A percentile compares a stretch with the other conserved stretches of the same genome.
Conservation (phyloP, 768 basidiomycete species). For the Boletellus sp. region DNA sequence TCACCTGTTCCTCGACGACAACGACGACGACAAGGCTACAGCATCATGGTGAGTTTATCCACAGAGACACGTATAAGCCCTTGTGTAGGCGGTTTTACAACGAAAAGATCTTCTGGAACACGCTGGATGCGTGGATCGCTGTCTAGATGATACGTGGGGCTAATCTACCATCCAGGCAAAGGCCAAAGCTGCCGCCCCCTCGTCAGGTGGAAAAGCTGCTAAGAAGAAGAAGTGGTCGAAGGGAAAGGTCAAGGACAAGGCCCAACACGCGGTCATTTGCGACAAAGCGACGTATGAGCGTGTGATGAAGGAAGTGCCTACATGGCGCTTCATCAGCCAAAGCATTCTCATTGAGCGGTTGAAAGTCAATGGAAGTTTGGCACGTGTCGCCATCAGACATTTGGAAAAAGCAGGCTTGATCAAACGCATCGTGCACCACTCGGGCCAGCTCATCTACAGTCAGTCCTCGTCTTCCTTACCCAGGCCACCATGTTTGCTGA, state of each 20-base stretch:
- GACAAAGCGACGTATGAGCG: constrained; percentile 93
- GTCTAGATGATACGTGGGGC: constrained; percentile 16
- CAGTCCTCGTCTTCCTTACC: constrained; percentile 33
- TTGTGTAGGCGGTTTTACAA: not conserved
- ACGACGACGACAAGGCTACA: constrained; percentile 20
- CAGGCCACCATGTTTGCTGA: constrained; percentile 1
- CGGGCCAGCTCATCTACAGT: constrained; percentile 95
- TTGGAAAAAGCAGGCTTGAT: constrained; percentile 92
- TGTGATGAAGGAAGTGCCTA: constrained; percentile 97
- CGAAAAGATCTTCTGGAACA: constrained; percentile 4
- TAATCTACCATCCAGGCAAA: constrained; percentile 55
- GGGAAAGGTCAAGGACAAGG: constrained; percentile 99
- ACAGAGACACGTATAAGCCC: not conserved
- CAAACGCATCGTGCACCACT: constrained; percentile 96
- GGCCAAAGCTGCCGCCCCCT: constrained; percentile 63
- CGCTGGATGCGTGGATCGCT: constrained; percentile 22
- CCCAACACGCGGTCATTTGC: constrained; percentile 90
- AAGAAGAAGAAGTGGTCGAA: constrained; percentile 99
- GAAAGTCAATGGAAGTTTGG: constrained; percentile 94
- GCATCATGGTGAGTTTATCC: constrained; percentile 29
- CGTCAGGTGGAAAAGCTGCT: constrained; percentile 78
- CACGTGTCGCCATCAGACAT: constrained; percentile 86
- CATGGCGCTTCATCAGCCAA: constrained; percentile 98
- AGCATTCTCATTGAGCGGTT: constrained; percentile 97
- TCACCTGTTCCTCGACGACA: constrained; percentile 17